Conservation (phyloP, 164 flowering plant species). For the Magnolia sinica region DNA sequence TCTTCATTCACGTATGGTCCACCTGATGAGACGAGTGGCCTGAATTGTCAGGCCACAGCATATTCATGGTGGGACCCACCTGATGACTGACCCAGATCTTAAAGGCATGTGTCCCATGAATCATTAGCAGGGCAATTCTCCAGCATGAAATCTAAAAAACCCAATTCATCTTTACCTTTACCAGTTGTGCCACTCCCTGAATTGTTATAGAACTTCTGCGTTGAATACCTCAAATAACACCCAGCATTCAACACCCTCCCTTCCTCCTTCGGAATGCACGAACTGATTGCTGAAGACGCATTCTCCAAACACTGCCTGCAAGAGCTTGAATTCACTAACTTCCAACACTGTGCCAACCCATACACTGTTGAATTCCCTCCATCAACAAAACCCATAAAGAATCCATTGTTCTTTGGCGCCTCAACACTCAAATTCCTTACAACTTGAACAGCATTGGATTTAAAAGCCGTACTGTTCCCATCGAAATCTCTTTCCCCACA, state of each 20-base stretch:
- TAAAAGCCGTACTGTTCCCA: slow-evolving; percentile 37
- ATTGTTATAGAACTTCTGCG: slow-evolving; percentile 51
- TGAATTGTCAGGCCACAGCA: neutral
- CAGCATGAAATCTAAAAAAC: neutral
- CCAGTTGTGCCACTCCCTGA: slow-evolving; percentile 9
- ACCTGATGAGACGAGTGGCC: neutral
- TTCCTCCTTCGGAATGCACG: slow-evolving; percentile 80
- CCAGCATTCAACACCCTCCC: slow-evolving; percentile 82
- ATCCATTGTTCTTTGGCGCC: slow-evolving; percentile 49
- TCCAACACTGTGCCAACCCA: slow-evolving; percentile 85
- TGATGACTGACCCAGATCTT: no score
- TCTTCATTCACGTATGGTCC: neutral
- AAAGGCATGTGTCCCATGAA: neutral
- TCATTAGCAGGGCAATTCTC: neutral
- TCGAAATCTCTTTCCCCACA: slow-evolving; percentile 62
- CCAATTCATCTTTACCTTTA: slow-evolving; percentile 32
- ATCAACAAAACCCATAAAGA: slow-evolving; percentile 40
- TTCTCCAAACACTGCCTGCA: slow-evolving; percentile 67
- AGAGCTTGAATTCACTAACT: slow-evolving; percentile 41
- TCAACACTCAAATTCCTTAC: slow-evolving; percentile 32
- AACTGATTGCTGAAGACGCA: slow-evolving; percentile 48
- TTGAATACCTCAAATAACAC: slow-evolving; percentile 84
- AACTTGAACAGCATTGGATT: slow-evolving; percentile 43
- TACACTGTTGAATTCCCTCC: slow-evolving; percentile 51
- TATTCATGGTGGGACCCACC: neutral